phyloP scores from a whole-genome alignment of 2,329 filamentous ascomycete species.

The Rutstroemia sydowiana region DNA sequence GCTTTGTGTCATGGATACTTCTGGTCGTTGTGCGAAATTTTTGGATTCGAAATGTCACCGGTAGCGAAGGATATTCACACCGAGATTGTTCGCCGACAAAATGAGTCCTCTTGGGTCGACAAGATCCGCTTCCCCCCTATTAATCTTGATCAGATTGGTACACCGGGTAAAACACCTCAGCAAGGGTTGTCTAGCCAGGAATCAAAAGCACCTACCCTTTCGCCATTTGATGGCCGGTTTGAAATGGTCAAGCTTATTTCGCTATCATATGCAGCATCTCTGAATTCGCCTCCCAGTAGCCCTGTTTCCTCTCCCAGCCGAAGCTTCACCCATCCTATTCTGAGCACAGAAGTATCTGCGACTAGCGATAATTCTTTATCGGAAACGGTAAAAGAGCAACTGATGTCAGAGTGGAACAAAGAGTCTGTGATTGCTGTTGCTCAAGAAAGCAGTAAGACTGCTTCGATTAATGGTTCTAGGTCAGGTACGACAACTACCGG shows the following conservation, averaged over 20 bases:
- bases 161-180: conserved; percentile 41
- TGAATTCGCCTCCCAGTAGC: conserved; percentile 59
- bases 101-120: conserved; percentile 71
- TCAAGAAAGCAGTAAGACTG: conserved; percentile 61
- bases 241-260: conserved; percentile 70
- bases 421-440: conserved; percentile 64
- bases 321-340: conserved; percentile 52
- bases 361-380: conserved; percentile 53
- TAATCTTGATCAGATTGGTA: conserved; percentile 52
- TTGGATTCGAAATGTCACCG: conserved; percentile 64
- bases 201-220: conserved; percentile 55
- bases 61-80: conserved; percentile 65
- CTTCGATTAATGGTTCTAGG: conserved; percentile 70
- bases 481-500: conserved; percentile 46
- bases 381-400: conserved; percentile 59
- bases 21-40: conserved; percentile 69
- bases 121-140: conserved; percentile 64
- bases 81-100: conserved; percentile 69
- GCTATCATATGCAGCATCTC: conserved; percentile 56
- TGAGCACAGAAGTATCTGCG: conserved; percentile 41
- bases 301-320: conserved; percentile 64
- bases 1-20: conserved; percentile 87
- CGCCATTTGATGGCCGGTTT: conserved; percentile 68
- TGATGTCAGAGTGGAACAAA: conserved; percentile 73
- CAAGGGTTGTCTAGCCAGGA: conserved; percentile 40